A percentile compares a stretch with the other conserved stretches of the same genome.
phyloP scores from a whole-genome alignment of 139 green algal genomes.

The Chlorella sp. region DNA sequence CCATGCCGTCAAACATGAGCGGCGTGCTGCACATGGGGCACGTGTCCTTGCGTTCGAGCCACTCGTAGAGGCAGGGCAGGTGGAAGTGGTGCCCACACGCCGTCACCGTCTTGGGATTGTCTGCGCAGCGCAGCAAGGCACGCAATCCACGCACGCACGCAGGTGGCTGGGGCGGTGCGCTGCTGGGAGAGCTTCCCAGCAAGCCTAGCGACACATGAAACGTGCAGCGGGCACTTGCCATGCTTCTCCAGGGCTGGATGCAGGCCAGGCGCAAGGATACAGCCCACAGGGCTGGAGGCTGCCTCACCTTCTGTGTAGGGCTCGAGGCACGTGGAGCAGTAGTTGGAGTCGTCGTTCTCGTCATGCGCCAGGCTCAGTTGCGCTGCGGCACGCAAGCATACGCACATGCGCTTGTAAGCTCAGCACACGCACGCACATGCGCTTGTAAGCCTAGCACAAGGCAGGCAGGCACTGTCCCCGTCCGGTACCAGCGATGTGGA shows the following conservation, averaged over 20 bases:
- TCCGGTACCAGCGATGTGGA: neutral
- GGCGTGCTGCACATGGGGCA: conserved; percentile 57
- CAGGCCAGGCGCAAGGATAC: too few species aligned
- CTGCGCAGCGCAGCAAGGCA: too few species aligned
- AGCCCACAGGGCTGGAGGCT: too few species aligned
- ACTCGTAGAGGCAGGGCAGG: conserved; percentile 87
- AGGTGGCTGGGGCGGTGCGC: neutral
- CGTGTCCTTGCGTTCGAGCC: conserved; percentile 73
- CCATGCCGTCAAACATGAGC: neutral
- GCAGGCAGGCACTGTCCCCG: neutral
- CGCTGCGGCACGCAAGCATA: neutral
- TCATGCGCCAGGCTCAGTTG: neutral
- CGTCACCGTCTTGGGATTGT: conserved; percentile 84
- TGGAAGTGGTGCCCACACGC: conserved; percentile 87
- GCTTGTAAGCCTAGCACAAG: neutral
- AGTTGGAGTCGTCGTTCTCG: conserved; percentile 41
- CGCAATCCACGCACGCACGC: too few species aligned
- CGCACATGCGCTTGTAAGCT: neutral
- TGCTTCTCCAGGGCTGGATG: neutral
- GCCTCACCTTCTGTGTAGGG: conserved; percentile 34
- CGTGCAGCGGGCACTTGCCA: neutral
- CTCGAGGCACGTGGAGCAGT: conserved; percentile 60
- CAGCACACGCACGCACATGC: neutral
- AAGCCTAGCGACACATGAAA: too few species aligned
- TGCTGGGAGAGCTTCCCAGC: neutral